Evolutionary conservation across 2,329 filamentous ascomycete genomes (phyloP).

Genomic region (Rachicladosporium sp.): DNA sequence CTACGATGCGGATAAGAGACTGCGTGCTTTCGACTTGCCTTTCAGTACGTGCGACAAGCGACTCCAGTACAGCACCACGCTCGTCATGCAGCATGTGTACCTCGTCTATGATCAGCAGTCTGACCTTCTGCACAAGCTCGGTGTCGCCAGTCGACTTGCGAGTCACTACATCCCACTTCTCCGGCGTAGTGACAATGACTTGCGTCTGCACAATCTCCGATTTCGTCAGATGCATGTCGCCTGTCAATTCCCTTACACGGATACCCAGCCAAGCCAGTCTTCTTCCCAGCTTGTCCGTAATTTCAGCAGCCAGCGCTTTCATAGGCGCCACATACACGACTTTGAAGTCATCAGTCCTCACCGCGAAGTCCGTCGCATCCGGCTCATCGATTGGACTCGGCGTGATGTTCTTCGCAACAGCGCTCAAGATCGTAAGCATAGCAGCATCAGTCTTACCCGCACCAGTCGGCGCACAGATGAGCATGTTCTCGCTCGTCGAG

Average conservation of each 20-base stretch:
- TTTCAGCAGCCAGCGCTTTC: constrained; percentile 94
- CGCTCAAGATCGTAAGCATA: constrained; percentile 89
- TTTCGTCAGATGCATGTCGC: constrained; percentile 98
- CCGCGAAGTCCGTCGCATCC: constrained; percentile 62
- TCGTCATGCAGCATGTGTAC: constrained; percentile 99
- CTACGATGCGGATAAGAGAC: constrained; percentile 89
- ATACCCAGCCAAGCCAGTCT: constrained; percentile 88
- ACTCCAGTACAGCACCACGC: constrained; percentile 88
- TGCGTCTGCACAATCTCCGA: constrained; percentile 91
- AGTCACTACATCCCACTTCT: constrained; percentile 99
- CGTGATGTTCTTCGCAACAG: constrained; percentile 69
- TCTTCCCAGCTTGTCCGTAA: constrained; percentile 87
- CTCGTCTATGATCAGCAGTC: constrained; percentile 92
- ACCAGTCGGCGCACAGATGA: constrained; percentile 93
- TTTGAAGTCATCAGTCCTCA: constrained; percentile 84
- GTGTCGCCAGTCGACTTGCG: constrained; percentile 95
- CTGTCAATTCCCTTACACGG: constrained; percentile 83
- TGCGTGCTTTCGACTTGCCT: constrained; percentile 96
- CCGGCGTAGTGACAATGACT: constrained; percentile 95
- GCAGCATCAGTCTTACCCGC: constrained; percentile 94
- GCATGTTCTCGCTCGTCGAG: constrained; percentile 93
- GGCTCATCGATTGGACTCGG: constrained; percentile 69
- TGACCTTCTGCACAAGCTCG: constrained; percentile 92
- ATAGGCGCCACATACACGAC: constrained; percentile 98
- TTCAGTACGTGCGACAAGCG: constrained; percentile 86